phyloP scores from a whole-genome alignment of 225 moss, liverwort and hornwort species.

The Asterella californica region DNA sequence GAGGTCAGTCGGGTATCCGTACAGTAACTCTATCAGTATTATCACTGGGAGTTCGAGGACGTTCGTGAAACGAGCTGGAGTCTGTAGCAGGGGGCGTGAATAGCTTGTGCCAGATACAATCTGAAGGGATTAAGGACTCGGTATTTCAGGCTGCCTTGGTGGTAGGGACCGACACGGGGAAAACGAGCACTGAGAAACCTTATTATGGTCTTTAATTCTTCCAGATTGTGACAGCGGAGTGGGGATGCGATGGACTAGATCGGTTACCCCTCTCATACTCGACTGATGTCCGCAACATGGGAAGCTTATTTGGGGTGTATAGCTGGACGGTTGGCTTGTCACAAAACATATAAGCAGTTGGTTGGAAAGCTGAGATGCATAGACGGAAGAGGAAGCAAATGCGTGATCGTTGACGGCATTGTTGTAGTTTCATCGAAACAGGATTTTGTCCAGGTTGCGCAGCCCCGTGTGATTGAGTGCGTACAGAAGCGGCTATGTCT shows the following conservation, averaged over 20 bases:
- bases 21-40: background rate
- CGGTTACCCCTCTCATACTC: background rate
- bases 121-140: conserved; percentile 1
- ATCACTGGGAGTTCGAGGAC: background rate
- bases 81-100: background rate
- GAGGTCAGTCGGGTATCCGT: background rate
- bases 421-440: conserved; percentile 3
- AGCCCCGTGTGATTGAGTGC: conserved; percentile 15
- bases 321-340: conserved; percentile 1
- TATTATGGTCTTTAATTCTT: background rate
- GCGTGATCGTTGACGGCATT: conserved; percentile 23
- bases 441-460: conserved; percentile 12
- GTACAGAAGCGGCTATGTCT: conserved; percentile 46
- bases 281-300: conserved; percentile 23
- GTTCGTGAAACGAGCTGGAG: background rate
- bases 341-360: background rate
- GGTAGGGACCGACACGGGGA: background rate
- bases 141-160: background rate
- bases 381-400: conserved; percentile 15
- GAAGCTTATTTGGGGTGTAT: conserved; percentile 1
- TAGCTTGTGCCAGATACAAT: conserved; percentile 1
- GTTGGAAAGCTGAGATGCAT: conserved; percentile 25
- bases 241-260: background rate
- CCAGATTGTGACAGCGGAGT: background rate
- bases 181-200: background rate